Evolutionary conservation across 805 yeast species (phyloP).

Genomic region (Ogataea pilisensis): DNA sequence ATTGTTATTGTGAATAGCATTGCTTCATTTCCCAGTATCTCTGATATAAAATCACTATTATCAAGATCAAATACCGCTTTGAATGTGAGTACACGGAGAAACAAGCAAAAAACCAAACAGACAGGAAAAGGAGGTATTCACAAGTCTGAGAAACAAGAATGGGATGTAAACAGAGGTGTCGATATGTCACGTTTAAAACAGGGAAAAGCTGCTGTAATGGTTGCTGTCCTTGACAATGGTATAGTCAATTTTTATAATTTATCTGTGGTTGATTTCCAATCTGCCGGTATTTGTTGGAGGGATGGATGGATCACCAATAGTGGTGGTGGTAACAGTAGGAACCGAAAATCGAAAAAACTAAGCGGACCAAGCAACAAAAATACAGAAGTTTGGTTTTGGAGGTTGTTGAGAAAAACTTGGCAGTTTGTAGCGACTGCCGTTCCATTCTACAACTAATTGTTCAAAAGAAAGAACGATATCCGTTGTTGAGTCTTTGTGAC

Average conservation of each 20-base stretch:
- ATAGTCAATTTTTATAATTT: slow-evolving; percentile 61
- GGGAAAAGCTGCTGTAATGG: slow-evolving; percentile 37
- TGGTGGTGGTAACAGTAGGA: neutral
- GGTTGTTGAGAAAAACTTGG: neutral
- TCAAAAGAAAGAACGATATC: too few relatives aligned
- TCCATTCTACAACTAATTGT: too few relatives aligned
- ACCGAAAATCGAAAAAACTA: neutral
- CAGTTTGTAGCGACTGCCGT: neutral
- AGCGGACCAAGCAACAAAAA: neutral
- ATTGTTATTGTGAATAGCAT: slow-evolving; percentile 53
- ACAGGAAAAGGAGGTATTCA: neutral
- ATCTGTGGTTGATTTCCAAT: slow-evolving; percentile 44
- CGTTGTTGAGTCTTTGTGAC: too few relatives aligned
- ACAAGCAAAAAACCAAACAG: neutral
- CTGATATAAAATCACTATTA: slow-evolving; percentile 38
- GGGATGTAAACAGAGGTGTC: slow-evolving; percentile 13
- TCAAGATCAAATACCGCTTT: slow-evolving; percentile 21
- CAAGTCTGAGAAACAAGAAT: too few relatives aligned
- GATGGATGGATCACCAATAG: slow-evolving; percentile 17
- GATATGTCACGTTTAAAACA: slow-evolving; percentile 9
- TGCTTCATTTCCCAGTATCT: slow-evolving; percentile 42
- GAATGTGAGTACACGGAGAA: neutral
- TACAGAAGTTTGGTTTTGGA: neutral
- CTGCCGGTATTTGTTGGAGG: slow-evolving; percentile 27
- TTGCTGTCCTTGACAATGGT: slow-evolving; percentile 77